Evolutionary conservation across 2,329 filamentous ascomycete species (phyloP), one percentile per base, ranked within the genome.

Genomic region (Aaosphaeria arxii): DNA sequence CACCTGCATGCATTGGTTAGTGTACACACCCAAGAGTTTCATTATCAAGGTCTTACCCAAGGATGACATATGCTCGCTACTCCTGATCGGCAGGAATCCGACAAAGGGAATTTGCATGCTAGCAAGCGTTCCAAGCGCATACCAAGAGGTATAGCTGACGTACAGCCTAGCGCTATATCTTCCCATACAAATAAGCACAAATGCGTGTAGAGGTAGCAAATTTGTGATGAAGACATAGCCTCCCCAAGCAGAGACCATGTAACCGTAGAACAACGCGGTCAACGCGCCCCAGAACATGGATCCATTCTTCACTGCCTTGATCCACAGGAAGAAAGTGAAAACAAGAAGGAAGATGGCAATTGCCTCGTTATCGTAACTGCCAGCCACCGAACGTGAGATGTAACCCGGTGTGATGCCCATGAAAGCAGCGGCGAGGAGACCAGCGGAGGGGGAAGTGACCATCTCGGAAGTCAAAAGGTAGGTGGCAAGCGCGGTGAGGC

Each of bases 91-190:
- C 74, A 95, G 75, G 78, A 99, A 99, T 49, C 94, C 94, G 48
- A 99, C 95, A 65, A 99, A 99, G 4, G 94, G 94, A 76, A 99
- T 94, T 74, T 99, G 94, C 92, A 99, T 97, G 77, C 91, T 96
- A 47, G 91, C 94, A 72, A 99, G 74, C 56, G 94, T 97, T 51
- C 95, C 94, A 33, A 99, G 79, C 36, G 91, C 90, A 72, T 96
- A 99, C 94, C 95, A 99, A 1, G 92, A 97, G 40, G 89, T 95
- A 74, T 99, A 99, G 68, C 90, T 89, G 65, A 97, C 91, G 64
- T 99, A 99, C 17, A 99, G 78, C 51, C 94, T 85, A 50, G 88
- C 87, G 78, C 91, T 97, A 74, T 95, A 99, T 51, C 94, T 81
- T 44, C 95, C 95, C 92, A 99, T 99, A 75, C 88, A 89, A 65